Percentiles rank a stretch among this genome's conserved stretches.
Evolutionary conservation across 495 filamentous ascomycete species (phyloP).

Genomic region (Hypoxylon crocopeplum): DNA sequence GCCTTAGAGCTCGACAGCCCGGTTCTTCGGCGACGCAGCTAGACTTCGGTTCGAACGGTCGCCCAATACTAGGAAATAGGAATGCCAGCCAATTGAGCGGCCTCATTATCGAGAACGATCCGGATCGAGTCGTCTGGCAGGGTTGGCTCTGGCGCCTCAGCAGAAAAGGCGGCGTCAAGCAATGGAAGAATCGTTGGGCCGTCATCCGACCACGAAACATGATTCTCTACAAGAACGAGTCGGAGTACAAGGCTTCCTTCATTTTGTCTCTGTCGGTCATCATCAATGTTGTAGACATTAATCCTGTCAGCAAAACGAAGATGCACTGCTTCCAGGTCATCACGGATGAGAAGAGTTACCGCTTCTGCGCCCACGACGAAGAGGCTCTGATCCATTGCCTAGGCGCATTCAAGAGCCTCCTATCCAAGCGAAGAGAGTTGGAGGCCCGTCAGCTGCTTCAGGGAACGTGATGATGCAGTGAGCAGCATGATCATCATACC

Average conservation of each 20-base stretch:
- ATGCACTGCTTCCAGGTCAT: conserved; percentile 90
- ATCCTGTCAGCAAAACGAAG: conserved; percentile 85
- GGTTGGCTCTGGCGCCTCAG: conserved; percentile 87
- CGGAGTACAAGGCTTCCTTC: conserved; percentile 86
- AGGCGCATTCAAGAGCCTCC: conserved; percentile 87
- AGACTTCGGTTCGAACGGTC: conserved; percentile 26
- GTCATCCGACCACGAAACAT: conserved; percentile 88
- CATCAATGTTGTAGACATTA: conserved; percentile 91
- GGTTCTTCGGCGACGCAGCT: conserved; percentile 37
- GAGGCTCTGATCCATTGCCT: conserved; percentile 83
- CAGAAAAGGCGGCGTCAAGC: conserved; percentile 83
- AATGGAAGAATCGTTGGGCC: conserved; percentile 95
- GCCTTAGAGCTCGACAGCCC: conserved; percentile 48
- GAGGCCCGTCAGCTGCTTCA: conserved; percentile 49
- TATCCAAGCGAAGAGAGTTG: conserved; percentile 70
- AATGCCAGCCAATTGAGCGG: conserved; percentile 65
- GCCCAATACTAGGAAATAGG: conserved; percentile 46
- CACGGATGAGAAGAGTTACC: conserved; percentile 89
- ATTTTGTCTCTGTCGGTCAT: conserved; percentile 81
- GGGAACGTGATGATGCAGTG: conserved; percentile 22
- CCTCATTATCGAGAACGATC: conserved; percentile 58
- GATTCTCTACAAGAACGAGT: conserved; percentile 90
- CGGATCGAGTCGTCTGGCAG: conserved; percentile 86
- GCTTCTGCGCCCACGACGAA: conserved; percentile 83
- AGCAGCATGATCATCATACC: conserved; percentile 10